Evolutionary conservation across 108 stramenopile species (phyloP), one percentile per base, ranked within the genome.

Genomic region (Cyclostephanos invisitatus): DNA sequence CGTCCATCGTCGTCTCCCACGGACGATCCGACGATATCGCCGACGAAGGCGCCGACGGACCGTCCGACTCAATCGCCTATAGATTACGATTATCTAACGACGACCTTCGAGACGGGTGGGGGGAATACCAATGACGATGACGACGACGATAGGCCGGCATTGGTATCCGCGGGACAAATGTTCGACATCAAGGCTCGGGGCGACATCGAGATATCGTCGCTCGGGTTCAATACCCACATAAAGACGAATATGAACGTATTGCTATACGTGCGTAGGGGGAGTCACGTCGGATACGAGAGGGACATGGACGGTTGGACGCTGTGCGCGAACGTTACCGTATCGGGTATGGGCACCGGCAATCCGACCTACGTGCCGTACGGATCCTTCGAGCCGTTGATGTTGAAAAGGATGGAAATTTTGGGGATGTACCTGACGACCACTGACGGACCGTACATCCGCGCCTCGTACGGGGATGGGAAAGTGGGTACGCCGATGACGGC

Each of bases 161-260:
- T 54, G 7, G 22, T 25, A 20, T 70, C 38, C n/a, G 49, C 77
- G 18, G 77, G 77, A 4, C 7, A 28, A 7, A 78, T 78, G 77
- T 78, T 55, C 28, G 77, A 78, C 32, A 62, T 77, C 28, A 61
- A 50, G 7, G 68, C 68, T n/a, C 58, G 62, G 10, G 4, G 3
- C 7, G 65, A 68, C 44, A 35, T 80, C 1, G 27, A 58, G 28
- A 42, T 73, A 50, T 44, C 61, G 11, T 21, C 9, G 0, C 2
- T 81, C 3, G 72, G 68, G 48, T 54, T 73, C 59, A 74, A 81
- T 22, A 81, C 80, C 36, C 66, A 70, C 62, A 12, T 21, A 8
- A 66, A 4, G 1, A 21, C 21, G 2, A 40, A 8, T 1, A 3
- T 81, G 11, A 50, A 70, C 27, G 48, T 81, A 10, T 21, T 56